These are phyloP conservation scores for Parietaria judaica DNA, from an alignment of 306 rosid genomes.

Conservation along the genomic window DNA sequence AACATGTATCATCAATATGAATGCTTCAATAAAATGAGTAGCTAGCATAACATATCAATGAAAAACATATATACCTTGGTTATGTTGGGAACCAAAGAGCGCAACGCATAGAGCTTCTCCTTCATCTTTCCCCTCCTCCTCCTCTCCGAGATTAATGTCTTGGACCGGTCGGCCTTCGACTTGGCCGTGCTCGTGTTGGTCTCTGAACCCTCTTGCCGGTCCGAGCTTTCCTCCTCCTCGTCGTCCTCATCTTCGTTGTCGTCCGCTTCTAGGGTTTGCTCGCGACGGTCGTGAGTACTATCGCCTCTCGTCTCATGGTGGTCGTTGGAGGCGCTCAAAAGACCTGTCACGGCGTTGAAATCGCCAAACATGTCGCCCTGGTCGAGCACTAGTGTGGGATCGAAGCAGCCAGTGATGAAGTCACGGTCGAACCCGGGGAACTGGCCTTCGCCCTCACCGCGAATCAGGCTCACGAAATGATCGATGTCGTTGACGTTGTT, in stretches of 20 bases:
- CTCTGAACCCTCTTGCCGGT: conserved; percentile 1
- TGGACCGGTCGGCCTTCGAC: conserved; percentile 45
- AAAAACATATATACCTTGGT: conserved; percentile 35
- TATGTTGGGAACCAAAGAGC: conserved; percentile 70
- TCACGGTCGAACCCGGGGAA: background rate
- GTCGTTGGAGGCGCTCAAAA: background rate
- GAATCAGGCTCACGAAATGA: conserved; percentile 5
- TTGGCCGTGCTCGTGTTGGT: conserved; percentile 3
- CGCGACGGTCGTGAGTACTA: background rate
- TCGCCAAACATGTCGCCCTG: background rate
- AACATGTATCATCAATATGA: too few species aligned
- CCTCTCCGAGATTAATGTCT: conserved; percentile 65
- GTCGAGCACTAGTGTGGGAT: background rate
- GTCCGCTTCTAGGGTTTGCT: background rate
- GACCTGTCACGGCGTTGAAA: background rate
- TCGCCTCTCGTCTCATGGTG: background rate
- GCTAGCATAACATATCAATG: too few species aligned
- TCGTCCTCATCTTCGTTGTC: background rate
- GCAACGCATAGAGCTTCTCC: conserved; percentile 79
- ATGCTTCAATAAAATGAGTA: too few species aligned
- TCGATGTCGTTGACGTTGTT: background rate
- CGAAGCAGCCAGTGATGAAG: background rate
- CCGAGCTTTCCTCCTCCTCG: background rate
- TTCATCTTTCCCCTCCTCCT: conserved; percentile 70
- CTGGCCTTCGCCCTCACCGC: background rate